Conservation (phyloP, 768 basidiomycete genomes). For the Lactifluus pinguis region DNA sequence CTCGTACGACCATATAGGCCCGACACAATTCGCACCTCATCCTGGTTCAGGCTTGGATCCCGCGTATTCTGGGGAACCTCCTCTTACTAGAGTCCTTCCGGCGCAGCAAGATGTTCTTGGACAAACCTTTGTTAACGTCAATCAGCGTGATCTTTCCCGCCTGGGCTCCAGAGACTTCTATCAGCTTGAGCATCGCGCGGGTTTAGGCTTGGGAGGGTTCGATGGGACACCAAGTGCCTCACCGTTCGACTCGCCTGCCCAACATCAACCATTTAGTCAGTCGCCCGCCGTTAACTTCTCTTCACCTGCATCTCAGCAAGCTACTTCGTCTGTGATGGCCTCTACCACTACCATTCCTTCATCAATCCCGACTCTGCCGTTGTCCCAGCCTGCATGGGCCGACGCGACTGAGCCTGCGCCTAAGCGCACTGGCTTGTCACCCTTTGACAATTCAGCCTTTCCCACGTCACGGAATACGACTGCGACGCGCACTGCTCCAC, state of each 20-base stretch:
- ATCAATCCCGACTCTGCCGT: neutral
- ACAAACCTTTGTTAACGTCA: conserved; percentile 7
- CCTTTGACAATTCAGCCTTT: conserved; percentile 14
- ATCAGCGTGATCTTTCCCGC: conserved; percentile 18
- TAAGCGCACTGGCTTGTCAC: conserved; percentile 15
- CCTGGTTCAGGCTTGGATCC: conserved; percentile 7
- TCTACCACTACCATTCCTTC: neutral
- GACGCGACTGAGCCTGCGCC: conserved; percentile 8
- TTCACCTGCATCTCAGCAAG: conserved; percentile 3
- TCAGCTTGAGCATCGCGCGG: conserved; percentile 9
- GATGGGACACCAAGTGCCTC: conserved; percentile 6
- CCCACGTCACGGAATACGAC: conserved; percentile 19
- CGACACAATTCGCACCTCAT: conserved; percentile 9
- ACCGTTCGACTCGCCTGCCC: conserved; percentile 14
- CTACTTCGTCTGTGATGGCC: neutral
- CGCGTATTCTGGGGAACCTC: conserved; percentile 4
- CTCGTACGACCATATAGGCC: conserved; percentile 12
- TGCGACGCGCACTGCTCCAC: conserved; percentile 9
- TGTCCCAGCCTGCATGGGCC: conserved; percentile 12
- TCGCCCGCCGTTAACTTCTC: conserved; percentile 14
- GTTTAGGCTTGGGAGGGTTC: conserved; percentile 14
- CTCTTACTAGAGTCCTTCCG: conserved; percentile 6
- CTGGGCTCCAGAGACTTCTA: conserved; percentile 17
- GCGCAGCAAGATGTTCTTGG: conserved; percentile 13
- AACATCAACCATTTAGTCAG: conserved; percentile 13